Conservation (phyloP, 768 basidiomycete genomes). For the Dentipellis sp. region DNA sequence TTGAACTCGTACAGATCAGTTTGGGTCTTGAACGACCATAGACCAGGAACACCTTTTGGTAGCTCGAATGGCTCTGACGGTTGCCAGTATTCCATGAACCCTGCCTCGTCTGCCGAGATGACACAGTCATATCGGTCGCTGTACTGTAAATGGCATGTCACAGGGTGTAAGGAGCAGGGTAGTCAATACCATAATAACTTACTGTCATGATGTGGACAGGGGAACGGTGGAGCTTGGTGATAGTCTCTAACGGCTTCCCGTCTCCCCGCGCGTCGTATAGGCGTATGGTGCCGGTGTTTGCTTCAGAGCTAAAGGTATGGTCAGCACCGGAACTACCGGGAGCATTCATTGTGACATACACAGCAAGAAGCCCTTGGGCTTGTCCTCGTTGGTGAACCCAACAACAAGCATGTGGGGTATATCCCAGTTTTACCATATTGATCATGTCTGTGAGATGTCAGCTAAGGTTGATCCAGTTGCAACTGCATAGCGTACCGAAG, state of each 20-base stretch:
- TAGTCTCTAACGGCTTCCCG: constrained; percentile 64
- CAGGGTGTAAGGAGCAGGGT: background rate
- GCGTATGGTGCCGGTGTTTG: constrained; percentile 60
- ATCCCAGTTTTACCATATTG: constrained; percentile 90
- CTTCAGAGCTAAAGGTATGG: constrained; percentile 57
- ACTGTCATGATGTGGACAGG: constrained; percentile 88
- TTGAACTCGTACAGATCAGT: constrained; percentile 98
- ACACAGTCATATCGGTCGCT: constrained; percentile 86
- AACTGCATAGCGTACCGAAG: constrained; percentile 58
- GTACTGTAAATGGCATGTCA: constrained; percentile 44
- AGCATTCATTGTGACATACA: constrained; percentile 36
- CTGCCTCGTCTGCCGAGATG: constrained; percentile 88
- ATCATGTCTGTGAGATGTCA: constrained; percentile 74
- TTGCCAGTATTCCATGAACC: constrained; percentile 96
- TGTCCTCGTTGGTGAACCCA: constrained; percentile 92
- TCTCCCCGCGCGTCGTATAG: constrained; percentile 91
- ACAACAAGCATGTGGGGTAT: constrained; percentile 79
- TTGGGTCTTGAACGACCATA: constrained; percentile 87
- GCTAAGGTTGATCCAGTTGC: background rate
- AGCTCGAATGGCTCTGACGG: constrained; percentile 81
- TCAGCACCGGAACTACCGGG: constrained; percentile 9
- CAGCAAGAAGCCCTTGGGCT: constrained; percentile 79
- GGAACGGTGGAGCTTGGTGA: constrained; percentile 73
- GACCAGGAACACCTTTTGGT: constrained; percentile 64
- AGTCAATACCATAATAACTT: background rate